A percentile compares a stretch with the other conserved stretches of the same genome.
Conservation (phyloP, 106 monocot genomes). For the Platanthera guangdongensis region DNA sequence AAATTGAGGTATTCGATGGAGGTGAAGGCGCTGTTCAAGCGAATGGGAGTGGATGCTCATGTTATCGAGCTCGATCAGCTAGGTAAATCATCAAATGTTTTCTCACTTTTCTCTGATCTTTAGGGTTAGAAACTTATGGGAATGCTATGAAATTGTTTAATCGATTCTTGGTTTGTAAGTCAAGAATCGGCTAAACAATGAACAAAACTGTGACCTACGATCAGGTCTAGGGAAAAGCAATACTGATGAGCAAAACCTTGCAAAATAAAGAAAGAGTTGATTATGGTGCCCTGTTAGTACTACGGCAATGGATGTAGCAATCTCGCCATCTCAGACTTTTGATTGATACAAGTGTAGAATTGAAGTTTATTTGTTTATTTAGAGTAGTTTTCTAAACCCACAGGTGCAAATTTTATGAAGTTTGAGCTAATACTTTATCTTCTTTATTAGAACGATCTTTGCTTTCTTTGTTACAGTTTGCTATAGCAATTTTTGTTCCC, state of each 20-base stretch:
- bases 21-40: conserved; percentile 86
- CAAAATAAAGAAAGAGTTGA: no score
- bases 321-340: neutral
- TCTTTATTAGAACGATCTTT: neutral
- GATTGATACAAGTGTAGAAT: neutral
- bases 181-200: no score
- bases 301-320: neutral
- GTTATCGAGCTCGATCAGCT: conserved; percentile 89
- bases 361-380: neutral
- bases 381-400: neutral
- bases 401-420: neutral
- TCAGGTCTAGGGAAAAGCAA: neutral
- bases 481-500: neutral
- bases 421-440: neutral
- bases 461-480: neutral
- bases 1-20: conserved; percentile 75
- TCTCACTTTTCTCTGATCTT: no score
- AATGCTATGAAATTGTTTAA: no score
- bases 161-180: no score
- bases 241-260: no score
- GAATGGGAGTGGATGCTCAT: conserved; percentile 67
- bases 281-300: neutral
- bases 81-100: conserved; percentile 25
- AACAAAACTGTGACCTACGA: neutral
- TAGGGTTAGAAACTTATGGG: no score